These are phyloP conservation scores for Secale cereale DNA, from an alignment of 176 grass and related monocot species.

Conservation along the genomic window DNA sequence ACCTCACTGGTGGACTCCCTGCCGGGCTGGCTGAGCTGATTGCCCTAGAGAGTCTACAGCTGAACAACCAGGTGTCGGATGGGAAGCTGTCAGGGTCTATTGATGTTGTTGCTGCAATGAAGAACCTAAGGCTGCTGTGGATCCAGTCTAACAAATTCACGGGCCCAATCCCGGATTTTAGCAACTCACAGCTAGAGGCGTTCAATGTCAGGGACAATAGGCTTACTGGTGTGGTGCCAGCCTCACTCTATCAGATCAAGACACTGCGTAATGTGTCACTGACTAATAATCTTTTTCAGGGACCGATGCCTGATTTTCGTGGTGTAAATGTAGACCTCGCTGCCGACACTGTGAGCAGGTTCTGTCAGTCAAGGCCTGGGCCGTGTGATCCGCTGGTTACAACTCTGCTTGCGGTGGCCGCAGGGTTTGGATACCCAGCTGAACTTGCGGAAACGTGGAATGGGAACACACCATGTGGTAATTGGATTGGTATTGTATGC, in stretches of 20 bases:
- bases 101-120: constrained; percentile 49
- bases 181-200: constrained; percentile 33
- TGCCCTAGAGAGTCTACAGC: constrained; percentile 51
- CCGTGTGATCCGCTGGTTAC: constrained; percentile 51
- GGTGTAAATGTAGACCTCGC: constrained; percentile 27
- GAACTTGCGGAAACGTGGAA: constrained; percentile 49
- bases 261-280: constrained; percentile 45
- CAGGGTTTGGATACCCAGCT: constrained; percentile 66
- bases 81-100: constrained; percentile 58
- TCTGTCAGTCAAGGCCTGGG: constrained; percentile 37
- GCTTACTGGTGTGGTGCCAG: constrained; percentile 60
- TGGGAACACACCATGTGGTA: constrained; percentile 56
- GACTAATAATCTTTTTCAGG: constrained; percentile 82
- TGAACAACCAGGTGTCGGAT: constrained; percentile 65
- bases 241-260: constrained; percentile 33
- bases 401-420: constrained; percentile 63
- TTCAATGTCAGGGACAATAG: constrained; percentile 83
- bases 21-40: constrained; percentile 21
- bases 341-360: constrained; percentile 45
- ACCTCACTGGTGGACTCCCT: constrained; percentile 52
- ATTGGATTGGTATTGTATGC: constrained; percentile 64
- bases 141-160: constrained; percentile 82
- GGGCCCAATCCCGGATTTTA: constrained; percentile 70
- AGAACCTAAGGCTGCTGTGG: constrained; percentile 48
- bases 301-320: constrained; percentile 44